These are phyloP conservation scores for Triticum aestivum DNA, from an alignment of 176 grass and related monocot genomes.

Conservation along the genomic window IWGSC_CS_RefSeq_v2.1 NC_057804.1:180551199-180551698, in stretches of 20 bases:
- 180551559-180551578: neutral
- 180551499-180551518: no score
- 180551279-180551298: neutral
- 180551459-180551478: no score
- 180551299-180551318: neutral
- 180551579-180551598: neutral
- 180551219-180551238: no score
- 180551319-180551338: neutral
- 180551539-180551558: neutral
- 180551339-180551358: neutral
- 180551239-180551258: no score
- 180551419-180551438: neutral
- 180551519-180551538: no score
- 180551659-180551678: conserved; percentile 24
- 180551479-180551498: no score
- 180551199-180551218: no score
- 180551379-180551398: neutral
- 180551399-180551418: neutral
- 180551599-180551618: neutral
- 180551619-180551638: neutral
- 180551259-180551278: no score
- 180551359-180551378: neutral
- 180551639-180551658: conserved; percentile 16
- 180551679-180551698: conserved; percentile 27
- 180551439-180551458: no score